Conservation (phyloP, 306 rosid species). For the Prunus padus region DNA sequence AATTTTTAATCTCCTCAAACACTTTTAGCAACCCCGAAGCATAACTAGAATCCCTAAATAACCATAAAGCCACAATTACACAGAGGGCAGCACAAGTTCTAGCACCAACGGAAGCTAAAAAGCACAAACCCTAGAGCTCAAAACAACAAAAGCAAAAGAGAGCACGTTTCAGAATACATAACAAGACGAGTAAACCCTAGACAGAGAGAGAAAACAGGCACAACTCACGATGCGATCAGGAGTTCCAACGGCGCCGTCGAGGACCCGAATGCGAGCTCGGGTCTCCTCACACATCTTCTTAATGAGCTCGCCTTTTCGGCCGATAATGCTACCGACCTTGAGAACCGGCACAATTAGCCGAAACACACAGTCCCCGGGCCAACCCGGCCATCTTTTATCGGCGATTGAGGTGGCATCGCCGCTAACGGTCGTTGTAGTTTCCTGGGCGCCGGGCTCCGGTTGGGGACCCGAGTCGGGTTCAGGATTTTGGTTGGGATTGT, state of each 20-base stretch:
- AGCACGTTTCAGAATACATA: neutral
- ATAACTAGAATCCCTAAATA: neutral
- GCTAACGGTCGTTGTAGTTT: neutral
- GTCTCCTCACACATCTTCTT: conserved; percentile 93
- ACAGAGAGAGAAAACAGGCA: neutral
- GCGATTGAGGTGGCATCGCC: conserved; percentile 18
- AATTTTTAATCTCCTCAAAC: neutral
- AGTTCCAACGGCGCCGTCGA: conserved; percentile 80
- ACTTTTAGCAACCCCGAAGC: neutral
- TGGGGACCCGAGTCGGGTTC: conserved; percentile 8
- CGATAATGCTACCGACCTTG: conserved; percentile 93
- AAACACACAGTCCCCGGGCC: conserved; percentile 94
- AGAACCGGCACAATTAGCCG: conserved; percentile 80
- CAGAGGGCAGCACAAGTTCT: neutral
- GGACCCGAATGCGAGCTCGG: conserved; percentile 92
- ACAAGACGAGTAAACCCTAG: conserved; percentile 29
- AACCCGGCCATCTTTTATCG: conserved; percentile 88
- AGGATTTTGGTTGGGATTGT: conserved; percentile 5
- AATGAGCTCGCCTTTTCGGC: conserved; percentile 90
- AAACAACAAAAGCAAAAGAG: neutral
- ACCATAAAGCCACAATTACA: neutral
- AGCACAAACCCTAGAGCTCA: neutral
- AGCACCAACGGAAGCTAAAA: neutral
- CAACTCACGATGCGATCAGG: conserved; percentile 83
- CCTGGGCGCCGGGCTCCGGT: conserved; percentile 16